phyloP scores from a whole-genome alignment of 2,329 filamentous ascomycete species.

The Claviceps capensis region DNA sequence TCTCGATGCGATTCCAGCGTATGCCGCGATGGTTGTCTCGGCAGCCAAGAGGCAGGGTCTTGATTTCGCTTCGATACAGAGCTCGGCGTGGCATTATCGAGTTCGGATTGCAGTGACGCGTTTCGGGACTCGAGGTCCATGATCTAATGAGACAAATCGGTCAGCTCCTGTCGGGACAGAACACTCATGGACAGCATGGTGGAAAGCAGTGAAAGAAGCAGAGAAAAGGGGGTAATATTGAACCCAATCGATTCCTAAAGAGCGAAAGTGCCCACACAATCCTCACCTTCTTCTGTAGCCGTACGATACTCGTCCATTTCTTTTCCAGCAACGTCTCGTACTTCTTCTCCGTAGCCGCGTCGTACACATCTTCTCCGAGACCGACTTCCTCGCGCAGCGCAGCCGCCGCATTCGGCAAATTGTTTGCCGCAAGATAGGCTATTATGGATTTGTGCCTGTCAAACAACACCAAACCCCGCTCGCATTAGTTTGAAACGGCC shows the following conservation, averaged over 20 bases:
- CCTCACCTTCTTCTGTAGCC: constrained; percentile 83
- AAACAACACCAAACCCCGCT: neutral
- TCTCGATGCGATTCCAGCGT: constrained; percentile 70
- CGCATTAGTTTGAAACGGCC: neutral
- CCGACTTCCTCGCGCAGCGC: constrained; percentile 65
- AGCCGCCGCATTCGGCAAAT: constrained; percentile 54
- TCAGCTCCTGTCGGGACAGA: neutral
- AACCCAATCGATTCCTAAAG: neutral
- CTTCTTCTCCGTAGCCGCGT: constrained; percentile 75
- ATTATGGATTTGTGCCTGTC: constrained; percentile 82
- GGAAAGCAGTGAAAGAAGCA: neutral
- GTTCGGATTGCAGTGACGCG: constrained; percentile 60
- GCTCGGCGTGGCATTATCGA: constrained; percentile 66
- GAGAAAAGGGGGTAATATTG: neutral
- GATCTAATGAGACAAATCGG: constrained; percentile 41
- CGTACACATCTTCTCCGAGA: constrained; percentile 56
- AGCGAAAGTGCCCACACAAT: neutral
- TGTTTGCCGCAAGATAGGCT: constrained; percentile 67
- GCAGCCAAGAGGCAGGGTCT: constrained; percentile 77
- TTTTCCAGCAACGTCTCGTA: constrained; percentile 91
- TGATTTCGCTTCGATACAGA: constrained; percentile 61
- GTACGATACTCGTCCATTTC: constrained; percentile 95
- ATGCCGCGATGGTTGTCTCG: constrained; percentile 68
- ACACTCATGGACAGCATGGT: too few relatives aligned
- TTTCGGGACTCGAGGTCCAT: constrained; percentile 81